Percentiles rank a stretch among this genome's conserved stretches.
phyloP scores from a whole-genome alignment of 2,329 filamentous ascomycete genomes.

The Beauveria medogensis region DNA sequence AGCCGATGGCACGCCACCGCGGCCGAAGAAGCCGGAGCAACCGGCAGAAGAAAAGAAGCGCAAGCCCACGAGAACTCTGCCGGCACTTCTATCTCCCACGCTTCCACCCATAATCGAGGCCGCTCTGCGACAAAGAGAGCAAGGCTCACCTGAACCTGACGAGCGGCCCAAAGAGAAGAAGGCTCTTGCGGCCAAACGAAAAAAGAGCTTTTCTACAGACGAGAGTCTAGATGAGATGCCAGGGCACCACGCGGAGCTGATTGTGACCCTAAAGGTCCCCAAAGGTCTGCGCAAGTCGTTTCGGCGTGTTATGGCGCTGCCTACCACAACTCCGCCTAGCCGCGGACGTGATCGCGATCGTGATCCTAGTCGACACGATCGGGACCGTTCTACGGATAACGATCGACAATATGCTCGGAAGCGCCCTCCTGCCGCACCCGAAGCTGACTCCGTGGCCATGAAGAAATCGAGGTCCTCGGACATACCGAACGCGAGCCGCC shows the following conservation, averaged over 20 bases:
- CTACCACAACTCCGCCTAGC: slow-evolving; percentile 13
- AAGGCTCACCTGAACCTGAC: slow-evolving; percentile 4
- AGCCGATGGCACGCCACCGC: slow-evolving; percentile 14
- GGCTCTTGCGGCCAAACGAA: slow-evolving; percentile 16
- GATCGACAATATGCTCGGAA: slow-evolving; percentile 34
- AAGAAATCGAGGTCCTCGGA: slow-evolving; percentile 39
- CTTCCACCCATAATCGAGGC: slow-evolving; percentile 44
- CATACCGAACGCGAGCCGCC: slow-evolving; percentile 23
- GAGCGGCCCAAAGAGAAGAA: slow-evolving; percentile 12
- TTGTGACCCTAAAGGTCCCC: slow-evolving; percentile 42
- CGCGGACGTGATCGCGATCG: neutral
- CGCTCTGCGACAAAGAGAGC: slow-evolving; percentile 27
- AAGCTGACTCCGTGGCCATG: slow-evolving; percentile 27
- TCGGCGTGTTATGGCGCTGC: slow-evolving; percentile 38
- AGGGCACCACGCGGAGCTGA: slow-evolving; percentile 19
- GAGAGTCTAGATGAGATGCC: slow-evolving; percentile 27
- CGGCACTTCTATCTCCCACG: slow-evolving; percentile 47
- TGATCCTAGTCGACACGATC: slow-evolving; percentile 18
- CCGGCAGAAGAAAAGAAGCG: slow-evolving; percentile 28
- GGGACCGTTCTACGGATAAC: slow-evolving; percentile 1
- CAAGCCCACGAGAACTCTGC: slow-evolving; percentile 31
- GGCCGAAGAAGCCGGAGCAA: slow-evolving; percentile 19
- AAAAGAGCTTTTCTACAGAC: slow-evolving; percentile 18
- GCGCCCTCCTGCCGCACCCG: slow-evolving; percentile 34
- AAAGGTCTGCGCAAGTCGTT: slow-evolving; percentile 37